Percentiles rank a stretch among this genome's conserved stretches.
These are phyloP conservation scores for Paecilomyces formosus DNA, from an alignment of 2,329 filamentous ascomycete species.

Conservation along the genomic window DNA sequence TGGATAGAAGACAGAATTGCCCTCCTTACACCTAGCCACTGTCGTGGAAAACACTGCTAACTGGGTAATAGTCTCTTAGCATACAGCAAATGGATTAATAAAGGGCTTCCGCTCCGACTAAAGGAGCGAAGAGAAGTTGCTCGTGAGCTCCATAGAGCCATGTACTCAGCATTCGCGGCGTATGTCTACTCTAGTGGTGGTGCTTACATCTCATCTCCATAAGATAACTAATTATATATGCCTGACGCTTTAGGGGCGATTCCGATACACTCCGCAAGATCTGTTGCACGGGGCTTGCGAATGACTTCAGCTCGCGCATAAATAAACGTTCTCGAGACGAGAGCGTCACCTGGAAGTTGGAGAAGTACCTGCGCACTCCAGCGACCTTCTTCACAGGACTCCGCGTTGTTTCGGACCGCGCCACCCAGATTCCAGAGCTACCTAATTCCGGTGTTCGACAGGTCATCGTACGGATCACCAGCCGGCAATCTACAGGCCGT, in stretches of 20 bases:
- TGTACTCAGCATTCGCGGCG: slow-evolving; percentile 42
- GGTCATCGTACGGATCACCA: slow-evolving; percentile 32
- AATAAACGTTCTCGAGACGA: slow-evolving; percentile 22
- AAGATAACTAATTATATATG: neutral
- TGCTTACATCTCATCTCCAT: neutral
- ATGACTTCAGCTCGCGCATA: slow-evolving; percentile 26
- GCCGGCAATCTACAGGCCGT: slow-evolving; percentile 25
- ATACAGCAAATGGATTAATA: slow-evolving; percentile 26
- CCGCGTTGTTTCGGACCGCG: slow-evolving; percentile 35
- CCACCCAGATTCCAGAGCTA: slow-evolving; percentile 31
- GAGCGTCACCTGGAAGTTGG: slow-evolving; percentile 27
- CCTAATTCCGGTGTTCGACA: slow-evolving; percentile 32
- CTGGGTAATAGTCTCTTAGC: slow-evolving; percentile 17
- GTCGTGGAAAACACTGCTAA: slow-evolving; percentile 9
- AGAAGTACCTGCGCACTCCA: slow-evolving; percentile 29
- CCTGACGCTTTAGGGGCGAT: slow-evolving; percentile 25
- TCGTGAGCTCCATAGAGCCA: slow-evolving; percentile 33
- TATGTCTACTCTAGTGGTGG: slow-evolving; percentile 19
- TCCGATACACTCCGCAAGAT: slow-evolving; percentile 24
- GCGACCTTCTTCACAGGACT: slow-evolving; percentile 29
- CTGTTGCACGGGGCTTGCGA: slow-evolving; percentile 31
- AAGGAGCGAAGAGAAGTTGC: slow-evolving; percentile 29
- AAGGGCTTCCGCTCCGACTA: slow-evolving; percentile 25
- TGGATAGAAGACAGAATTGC: neutral
- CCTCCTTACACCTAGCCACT: neutral